Conservation (phyloP, 345 rosid genomes). For the Populus ilicifolia region DNA sequence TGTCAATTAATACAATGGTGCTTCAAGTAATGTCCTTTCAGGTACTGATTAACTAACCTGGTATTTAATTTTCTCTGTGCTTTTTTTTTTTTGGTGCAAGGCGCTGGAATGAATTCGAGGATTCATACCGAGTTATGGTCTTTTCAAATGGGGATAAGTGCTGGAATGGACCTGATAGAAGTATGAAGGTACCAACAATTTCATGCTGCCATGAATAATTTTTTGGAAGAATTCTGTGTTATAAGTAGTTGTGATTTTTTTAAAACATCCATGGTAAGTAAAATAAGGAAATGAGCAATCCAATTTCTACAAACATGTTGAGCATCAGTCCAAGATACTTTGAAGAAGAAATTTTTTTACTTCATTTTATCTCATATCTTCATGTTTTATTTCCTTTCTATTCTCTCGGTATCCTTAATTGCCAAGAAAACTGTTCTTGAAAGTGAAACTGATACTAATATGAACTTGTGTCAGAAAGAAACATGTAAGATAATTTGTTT, state of each 20-base stretch:
- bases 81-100: slow-evolving; percentile 33
- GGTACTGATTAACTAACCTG: background rate
- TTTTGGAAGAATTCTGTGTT: background rate
- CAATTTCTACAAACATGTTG: background rate
- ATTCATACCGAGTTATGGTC: slow-evolving; percentile 54
- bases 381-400: background rate
- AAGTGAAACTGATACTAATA: background rate
- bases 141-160: slow-evolving; percentile 79
- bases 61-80: background rate
- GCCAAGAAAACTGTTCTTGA: background rate
- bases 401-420: background rate
- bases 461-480: background rate
- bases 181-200: slow-evolving; percentile 54
- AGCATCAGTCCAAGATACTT: background rate
- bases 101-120: slow-evolving; percentile 82
- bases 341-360: background rate
- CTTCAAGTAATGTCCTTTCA: background rate
- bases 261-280: background rate
- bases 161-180: slow-evolving; percentile 98
- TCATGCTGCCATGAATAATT: no score
- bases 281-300: background rate
- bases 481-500: background rate
- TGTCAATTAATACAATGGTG: background rate
- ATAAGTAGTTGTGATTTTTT: background rate
- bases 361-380: background rate